Evolutionary conservation across 1,284 basidiomycete species (phyloP), one percentile per base, ranked within the genome.

Genomic region (Agroathelia rolfsii): DNA sequence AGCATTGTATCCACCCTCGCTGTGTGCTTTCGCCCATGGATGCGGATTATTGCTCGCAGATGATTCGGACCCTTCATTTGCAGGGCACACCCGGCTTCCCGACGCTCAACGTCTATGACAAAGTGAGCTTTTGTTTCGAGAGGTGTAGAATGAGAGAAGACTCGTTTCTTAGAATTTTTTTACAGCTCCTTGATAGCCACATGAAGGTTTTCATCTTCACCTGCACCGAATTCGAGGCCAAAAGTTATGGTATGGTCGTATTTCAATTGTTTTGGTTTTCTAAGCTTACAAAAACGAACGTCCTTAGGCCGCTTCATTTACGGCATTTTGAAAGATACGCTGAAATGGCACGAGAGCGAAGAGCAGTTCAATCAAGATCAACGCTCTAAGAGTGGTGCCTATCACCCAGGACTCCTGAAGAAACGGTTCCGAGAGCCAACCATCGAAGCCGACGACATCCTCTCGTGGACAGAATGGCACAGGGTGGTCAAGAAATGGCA

Each of bases 201-300:
- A 69, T 92, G 28, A 81, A 86, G 28, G 77, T 81, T 6, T 72
- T 92, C 7, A 67, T 97, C 16, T 96, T 93, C 53, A 83, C 86
- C 1, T 93, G 88, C 47, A 95, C 90, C 33, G 94, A 95, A 61
- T 89, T 87, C 46, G 94, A 99, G 58, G 92, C 92, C 5, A 76
- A 84, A 36, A 98, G 96, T 56, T 93, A 93, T 49, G 92, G 89
- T 85, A 46, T 30, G 62, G 50, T 17, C n/a, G 6, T 16, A 2
- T 36, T 16, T 30, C 31, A 11, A 20, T 9, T 23, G 12, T 30
- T 24, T 23, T 41, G 35, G 11, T 34, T 34, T 24, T 26, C 28
- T 15, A 30, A 31, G 15, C 22, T 40, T 31, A 38, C 21, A 24
- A 34, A 19, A 31, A 22, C 38, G 11, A 31, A 21, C 11, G 10